Evolutionary conservation across 805 yeast species (phyloP), one percentile per base, ranked within the genome.

Genomic region (Wickerhamiella azyma): DNA sequence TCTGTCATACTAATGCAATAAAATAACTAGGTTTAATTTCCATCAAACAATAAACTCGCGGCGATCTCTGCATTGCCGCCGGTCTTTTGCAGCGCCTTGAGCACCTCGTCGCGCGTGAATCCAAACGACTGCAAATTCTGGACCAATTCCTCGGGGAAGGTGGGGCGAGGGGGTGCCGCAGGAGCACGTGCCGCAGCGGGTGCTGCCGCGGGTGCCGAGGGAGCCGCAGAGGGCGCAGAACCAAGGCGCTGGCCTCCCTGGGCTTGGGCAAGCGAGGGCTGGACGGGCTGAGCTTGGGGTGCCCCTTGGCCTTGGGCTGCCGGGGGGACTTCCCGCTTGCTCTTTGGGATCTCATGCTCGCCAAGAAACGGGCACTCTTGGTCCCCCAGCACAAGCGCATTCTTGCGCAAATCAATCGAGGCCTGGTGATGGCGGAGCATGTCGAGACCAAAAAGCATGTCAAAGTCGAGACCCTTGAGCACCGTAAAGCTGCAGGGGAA

Each of bases 371-470:
- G 70, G 0, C 94, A 75, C 52, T 78, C 80, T 24, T 77, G 76
- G 46, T 76, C 79, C n/a, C 82, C 92, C 46, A 89, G 75, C 2
- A 72, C 69, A 46, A 92, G 69, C 9, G 70, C 71, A 57, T 83
- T 79, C 40, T 67, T 67, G 38, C 71, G 71, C 53, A 92, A 68
- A 60, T 92, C 95, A 43, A 92, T 76, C 33, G 70, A 66, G 41
- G 94, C 94, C 58, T 79, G 86, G 61, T 86, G 89, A 53, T 95
- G 77, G 62, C 81, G 79, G 56, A 92, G 70, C 94, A 89, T 66
- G 40, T 92, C 98, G 44, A 92, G 68, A 0, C 99, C 99, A 28
- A 92, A 69, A 36, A 92, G 66, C 52, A 88, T 68, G 52, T 85
- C 94, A 36, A 67, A 61, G 36, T 55, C 52, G 21, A 58, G 55